phyloP scores from a whole-genome alignment of 495 filamentous ascomycete genomes.

The Clavariopsis aquatica region DNA sequence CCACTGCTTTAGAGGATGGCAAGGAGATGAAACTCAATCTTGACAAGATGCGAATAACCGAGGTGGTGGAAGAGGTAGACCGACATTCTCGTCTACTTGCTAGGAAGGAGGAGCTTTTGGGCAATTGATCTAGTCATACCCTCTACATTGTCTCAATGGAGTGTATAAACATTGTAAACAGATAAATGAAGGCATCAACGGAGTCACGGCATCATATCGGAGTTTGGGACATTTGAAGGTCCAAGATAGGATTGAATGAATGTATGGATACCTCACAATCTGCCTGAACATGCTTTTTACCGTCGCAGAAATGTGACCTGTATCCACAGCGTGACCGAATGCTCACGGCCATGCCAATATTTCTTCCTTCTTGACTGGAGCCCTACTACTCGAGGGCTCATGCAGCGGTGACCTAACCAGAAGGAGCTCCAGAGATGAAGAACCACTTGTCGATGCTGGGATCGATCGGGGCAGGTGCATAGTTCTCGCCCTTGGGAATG shows the following conservation, averaged over 20 bases:
- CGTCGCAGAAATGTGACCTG: neutral
- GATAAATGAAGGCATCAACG: neutral
- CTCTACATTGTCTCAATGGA: neutral
- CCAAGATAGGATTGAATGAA: neutral
- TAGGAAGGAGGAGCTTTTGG: conserved; percentile 72
- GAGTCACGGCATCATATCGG: conserved; percentile 24
- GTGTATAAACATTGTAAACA: conserved; percentile 3
- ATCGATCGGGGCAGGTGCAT: conserved; percentile 85
- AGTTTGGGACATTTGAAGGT: neutral
- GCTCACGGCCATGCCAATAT: neutral
- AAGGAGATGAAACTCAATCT: conserved; percentile 71
- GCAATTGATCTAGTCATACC: conserved; percentile 25
- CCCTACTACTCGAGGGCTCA: neutral
- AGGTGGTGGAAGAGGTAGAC: conserved; percentile 85
- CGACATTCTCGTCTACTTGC: conserved; percentile 79
- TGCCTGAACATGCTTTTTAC: neutral
- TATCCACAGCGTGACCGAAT: neutral
- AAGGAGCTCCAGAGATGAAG: conserved; percentile 97
- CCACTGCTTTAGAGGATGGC: conserved; percentile 65
- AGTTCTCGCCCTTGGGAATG: conserved; percentile 74
- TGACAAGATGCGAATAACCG: conserved; percentile 79
- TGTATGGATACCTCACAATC: neutral
- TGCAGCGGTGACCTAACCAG: conserved; percentile 16
- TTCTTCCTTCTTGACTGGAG: neutral
- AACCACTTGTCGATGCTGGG: conserved; percentile 99